Percentiles rank a stretch among this genome's conserved stretches.
phyloP scores from a whole-genome alignment of 495 filamentous ascomycete species.

The Penicillium silybi region DNA sequence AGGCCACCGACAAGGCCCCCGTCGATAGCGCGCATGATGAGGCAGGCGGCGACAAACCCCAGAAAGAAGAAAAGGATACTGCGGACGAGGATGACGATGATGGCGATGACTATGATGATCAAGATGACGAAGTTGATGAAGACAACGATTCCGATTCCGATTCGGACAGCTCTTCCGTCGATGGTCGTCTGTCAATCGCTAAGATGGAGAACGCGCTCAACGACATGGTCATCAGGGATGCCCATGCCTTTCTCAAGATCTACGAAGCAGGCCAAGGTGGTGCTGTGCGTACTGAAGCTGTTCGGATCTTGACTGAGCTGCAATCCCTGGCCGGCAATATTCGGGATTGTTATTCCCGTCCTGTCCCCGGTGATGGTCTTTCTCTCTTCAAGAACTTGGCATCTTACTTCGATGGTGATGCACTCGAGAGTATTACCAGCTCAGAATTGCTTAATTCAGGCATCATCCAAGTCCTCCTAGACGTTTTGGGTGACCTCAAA shows the following conservation, averaged over 20 bases:
- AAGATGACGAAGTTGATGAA: conserved; percentile 61
- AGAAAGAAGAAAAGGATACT: conserved; percentile 15
- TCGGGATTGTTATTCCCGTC: conserved; percentile 56
- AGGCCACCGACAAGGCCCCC: conserved; percentile 2
- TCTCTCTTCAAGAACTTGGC: conserved; percentile 73
- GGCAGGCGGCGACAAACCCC: conserved; percentile 11
- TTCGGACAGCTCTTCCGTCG: conserved; percentile 61
- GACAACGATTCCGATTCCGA: conserved; percentile 61
- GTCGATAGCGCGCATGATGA: conserved; percentile 9
- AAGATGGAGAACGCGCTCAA: conserved; percentile 61
- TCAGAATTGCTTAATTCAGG: conserved; percentile 88
- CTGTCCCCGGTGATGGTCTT: conserved; percentile 43
- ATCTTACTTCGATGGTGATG: conserved; percentile 83
- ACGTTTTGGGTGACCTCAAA: conserved; percentile 68
- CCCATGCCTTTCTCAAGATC: conserved; percentile 74
- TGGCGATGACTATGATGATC: conserved; percentile 56
- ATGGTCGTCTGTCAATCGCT: conserved; percentile 37
- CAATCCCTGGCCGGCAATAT: conserved; percentile 68
- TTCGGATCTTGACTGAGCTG: conserved; percentile 68
- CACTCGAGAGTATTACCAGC: conserved; percentile 92
- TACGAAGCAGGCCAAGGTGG: conserved; percentile 75
- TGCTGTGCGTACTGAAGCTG: conserved; percentile 71
- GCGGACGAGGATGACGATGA: conserved; percentile 40
- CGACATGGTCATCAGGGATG: conserved; percentile 67
- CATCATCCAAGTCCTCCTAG: conserved; percentile 76